These are phyloP conservation scores for Plasmodium blacklocki DNA, from an alignment of 169 alveolate species.

Conservation along the genomic window DNA sequence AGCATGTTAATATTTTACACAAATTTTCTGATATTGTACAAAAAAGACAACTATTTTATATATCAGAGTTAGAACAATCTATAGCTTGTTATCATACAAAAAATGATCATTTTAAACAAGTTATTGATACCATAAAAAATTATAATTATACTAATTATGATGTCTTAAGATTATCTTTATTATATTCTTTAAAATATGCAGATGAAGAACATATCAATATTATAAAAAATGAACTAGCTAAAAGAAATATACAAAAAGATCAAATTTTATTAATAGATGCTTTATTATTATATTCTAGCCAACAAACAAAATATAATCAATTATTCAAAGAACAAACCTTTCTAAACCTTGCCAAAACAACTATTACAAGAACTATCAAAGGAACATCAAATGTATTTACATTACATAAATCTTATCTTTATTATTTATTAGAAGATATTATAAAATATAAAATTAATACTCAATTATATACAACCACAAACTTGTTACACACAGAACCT, in stretches of 20 bases:
- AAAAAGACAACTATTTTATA: constrained; percentile 87
- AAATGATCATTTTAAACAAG: constrained; percentile 88
- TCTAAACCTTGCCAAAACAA: constrained; percentile 86
- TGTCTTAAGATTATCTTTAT: constrained; percentile 88
- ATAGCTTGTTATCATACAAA: constrained; percentile 88
- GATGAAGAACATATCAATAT: constrained; percentile 83
- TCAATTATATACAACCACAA: constrained; percentile 87
- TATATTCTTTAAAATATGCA: constrained; percentile 91
- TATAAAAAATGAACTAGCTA: constrained; percentile 29
- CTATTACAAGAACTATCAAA: constrained; percentile 86
- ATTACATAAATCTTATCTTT: constrained; percentile 89
- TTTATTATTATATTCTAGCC: constrained; percentile 90
- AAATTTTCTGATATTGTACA: constrained; percentile 90
- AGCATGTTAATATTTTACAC: constrained; percentile 91
- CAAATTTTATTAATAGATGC: constrained; percentile 88
- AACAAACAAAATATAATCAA: constrained; percentile 86
- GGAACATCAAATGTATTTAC: constrained; percentile 90
- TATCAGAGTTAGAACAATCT: constrained; percentile 92
- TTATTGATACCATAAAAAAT: constrained; percentile 86
- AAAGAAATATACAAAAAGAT: constrained; percentile 73
- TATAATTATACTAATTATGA: constrained; percentile 85
- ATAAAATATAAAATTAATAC: constrained; percentile 86
- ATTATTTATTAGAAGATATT: constrained; percentile 86
- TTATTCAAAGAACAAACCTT: constrained; percentile 89
- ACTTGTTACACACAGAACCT: constrained; percentile 52